phyloP scores from a whole-genome alignment of 1,284 basidiomycete genomes.

The Ceratobasidium sp. region DNA sequence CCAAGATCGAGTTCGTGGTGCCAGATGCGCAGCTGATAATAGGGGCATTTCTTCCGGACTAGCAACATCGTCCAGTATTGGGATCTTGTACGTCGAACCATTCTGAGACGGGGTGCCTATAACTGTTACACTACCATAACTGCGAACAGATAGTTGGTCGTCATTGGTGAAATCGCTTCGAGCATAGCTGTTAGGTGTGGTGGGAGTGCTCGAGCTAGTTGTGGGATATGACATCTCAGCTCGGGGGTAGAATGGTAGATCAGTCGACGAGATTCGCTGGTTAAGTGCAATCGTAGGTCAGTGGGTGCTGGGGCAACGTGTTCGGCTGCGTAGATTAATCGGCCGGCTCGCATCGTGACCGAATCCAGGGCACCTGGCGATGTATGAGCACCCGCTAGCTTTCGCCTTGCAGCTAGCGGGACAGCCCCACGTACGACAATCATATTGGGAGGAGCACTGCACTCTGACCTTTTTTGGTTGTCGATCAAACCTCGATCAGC shows the following conservation, averaged over 20 bases:
- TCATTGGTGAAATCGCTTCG: slow-evolving; percentile 4
- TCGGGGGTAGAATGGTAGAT: background rate
- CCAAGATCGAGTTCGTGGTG: background rate
- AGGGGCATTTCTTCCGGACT: background rate
- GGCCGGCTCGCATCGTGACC: background rate
- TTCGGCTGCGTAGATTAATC: slow-evolving; percentile 2
- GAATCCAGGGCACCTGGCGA: background rate
- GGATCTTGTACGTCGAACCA: slow-evolving; percentile 7
- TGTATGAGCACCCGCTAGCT: background rate
- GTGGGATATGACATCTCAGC: background rate
- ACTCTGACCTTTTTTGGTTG: too few relatives aligned
- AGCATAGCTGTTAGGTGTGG: background rate
- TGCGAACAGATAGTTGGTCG: slow-evolving; percentile 10
- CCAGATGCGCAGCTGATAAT: background rate
- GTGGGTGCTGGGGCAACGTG: slow-evolving; percentile 17
- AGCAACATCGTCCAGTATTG: background rate
- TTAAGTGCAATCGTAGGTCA: background rate
- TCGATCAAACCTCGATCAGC: too few relatives aligned
- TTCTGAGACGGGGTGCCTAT: slow-evolving; percentile 1
- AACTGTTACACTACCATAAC: slow-evolving; percentile 11
- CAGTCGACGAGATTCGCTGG: background rate
- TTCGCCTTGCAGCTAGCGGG: too few relatives aligned
- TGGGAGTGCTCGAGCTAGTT: background rate
- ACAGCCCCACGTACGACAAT: too few relatives aligned
- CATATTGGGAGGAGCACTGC: too few relatives aligned